Conservation (phyloP, 2,329 filamentous ascomycete genomes). For the Aspergillus puulaauensis region DNA sequence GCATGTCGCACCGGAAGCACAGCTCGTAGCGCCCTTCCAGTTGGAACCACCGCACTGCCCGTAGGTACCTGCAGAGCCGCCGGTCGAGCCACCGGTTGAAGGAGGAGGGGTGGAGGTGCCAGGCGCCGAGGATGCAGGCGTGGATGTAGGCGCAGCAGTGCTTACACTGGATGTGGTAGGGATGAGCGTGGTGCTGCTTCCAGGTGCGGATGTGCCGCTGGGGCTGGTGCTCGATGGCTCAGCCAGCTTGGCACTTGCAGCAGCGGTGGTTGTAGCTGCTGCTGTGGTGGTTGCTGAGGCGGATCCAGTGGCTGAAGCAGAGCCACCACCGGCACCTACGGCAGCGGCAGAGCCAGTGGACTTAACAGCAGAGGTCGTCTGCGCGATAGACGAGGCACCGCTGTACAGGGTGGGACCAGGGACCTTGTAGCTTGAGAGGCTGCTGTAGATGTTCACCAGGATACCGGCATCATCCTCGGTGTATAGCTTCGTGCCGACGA, state of each 20-base stretch:
- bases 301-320: background rate
- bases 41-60: conserved; percentile 48
- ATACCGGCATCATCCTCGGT: conserved; percentile 56
- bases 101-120: background rate
- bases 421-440: conserved; percentile 11
- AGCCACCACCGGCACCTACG: background rate
- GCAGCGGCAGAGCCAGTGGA: conserved; percentile 10
- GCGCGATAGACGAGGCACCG: conserved; percentile 14
- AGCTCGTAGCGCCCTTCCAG: conserved; percentile 42
- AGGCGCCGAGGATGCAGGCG: background rate
- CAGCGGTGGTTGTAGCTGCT: background rate
- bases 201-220: too few species aligned
- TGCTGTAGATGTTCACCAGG: conserved; percentile 54
- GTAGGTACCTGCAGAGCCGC: conserved; percentile 21
- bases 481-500: conserved; percentile 54
- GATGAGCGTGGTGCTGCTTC: too few species aligned
- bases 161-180: background rate
- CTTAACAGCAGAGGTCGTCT: conserved; percentile 16
- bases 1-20: conserved; percentile 42
- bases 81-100: background rate
- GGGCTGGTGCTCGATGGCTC: background rate
- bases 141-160: background rate
- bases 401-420: conserved; percentile 18
- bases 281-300: background rate
- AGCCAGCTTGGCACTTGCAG: background rate